phyloP scores from a whole-genome alignment of 768 basidiomycete genomes.

The Gymnopilus dilepis region DNA sequence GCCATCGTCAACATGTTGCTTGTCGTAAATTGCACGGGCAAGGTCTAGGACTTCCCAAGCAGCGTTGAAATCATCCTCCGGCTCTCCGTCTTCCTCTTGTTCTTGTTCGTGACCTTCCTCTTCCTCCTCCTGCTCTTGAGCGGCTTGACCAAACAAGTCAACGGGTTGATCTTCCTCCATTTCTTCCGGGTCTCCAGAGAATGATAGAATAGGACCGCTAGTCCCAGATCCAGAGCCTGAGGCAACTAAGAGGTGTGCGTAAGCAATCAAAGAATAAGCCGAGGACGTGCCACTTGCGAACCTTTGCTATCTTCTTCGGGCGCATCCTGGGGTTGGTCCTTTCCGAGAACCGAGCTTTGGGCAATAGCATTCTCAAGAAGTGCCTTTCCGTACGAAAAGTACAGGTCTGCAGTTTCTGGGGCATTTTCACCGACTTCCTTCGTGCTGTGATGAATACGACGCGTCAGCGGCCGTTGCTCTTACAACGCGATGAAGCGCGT shows the following conservation, averaged over 20 bases:
- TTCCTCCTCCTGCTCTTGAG: conserved; percentile 52
- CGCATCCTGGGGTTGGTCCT: conserved; percentile 71
- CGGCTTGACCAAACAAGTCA: conserved; percentile 67
- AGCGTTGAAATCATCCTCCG: conserved; percentile 97
- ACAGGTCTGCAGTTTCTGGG: conserved; percentile 84
- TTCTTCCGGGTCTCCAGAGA: conserved; percentile 82
- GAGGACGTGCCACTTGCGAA: conserved; percentile 20
- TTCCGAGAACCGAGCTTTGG: conserved; percentile 87
- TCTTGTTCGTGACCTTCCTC: conserved; percentile 62
- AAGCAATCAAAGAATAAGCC: conserved; percentile 1
- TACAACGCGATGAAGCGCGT: conserved; percentile 15
- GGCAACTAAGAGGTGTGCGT: conserved; percentile 22
- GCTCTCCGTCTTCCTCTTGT: conserved; percentile 75
- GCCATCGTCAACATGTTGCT: conserved; percentile 55
- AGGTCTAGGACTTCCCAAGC: conserved; percentile 99
- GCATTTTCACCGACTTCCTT: conserved; percentile 78
- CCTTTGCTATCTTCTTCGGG: conserved; percentile 46
- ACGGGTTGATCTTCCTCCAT: conserved; percentile 56
- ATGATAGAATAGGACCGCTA: conserved; percentile 71
- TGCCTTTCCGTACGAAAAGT: conserved; percentile 92
- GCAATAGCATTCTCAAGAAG: conserved; percentile 90
- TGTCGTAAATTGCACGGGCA: conserved; percentile 85
- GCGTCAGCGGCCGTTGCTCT: conserved; percentile 18
- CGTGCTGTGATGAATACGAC: conserved; percentile 53
- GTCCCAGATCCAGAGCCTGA: conserved; percentile 40